These are phyloP conservation scores for Inosperma sp. DNA, from an alignment of 768 basidiomycete species.

Conservation along the genomic window DNA sequence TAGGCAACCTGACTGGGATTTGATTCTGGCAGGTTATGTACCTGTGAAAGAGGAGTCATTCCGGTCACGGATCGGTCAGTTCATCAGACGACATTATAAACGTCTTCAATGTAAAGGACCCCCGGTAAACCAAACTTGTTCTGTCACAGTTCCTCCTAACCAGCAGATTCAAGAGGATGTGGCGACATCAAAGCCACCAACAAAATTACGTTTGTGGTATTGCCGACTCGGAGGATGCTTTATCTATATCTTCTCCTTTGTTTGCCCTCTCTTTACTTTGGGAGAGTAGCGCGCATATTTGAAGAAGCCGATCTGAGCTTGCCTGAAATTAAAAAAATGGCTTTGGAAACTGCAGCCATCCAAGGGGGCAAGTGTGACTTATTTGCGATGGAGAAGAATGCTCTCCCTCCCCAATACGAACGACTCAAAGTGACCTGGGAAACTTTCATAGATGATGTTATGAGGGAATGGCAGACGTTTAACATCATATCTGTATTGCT, in stretches of 20 bases:
- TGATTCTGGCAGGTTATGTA: too few relatives aligned
- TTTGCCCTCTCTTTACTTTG: slow-evolving; percentile 63
- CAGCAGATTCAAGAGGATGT: background rate
- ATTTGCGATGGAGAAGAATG: background rate
- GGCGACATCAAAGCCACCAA: slow-evolving; percentile 1
- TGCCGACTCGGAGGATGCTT: slow-evolving; percentile 26
- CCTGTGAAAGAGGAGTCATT: too few relatives aligned
- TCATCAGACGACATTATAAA: too few relatives aligned
- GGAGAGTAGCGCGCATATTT: too few relatives aligned
- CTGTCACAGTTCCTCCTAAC: too few relatives aligned
- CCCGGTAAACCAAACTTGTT: too few relatives aligned
- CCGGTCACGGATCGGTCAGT: too few relatives aligned
- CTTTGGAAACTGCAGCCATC: slow-evolving; percentile 25
- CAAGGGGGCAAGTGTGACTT: slow-evolving; percentile 14
- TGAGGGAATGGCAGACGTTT: too few relatives aligned
- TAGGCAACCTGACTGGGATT: too few relatives aligned
- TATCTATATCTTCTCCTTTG: slow-evolving; percentile 44
- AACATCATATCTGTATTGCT: slow-evolving; percentile 21
- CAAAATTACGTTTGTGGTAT: slow-evolving; percentile 17
- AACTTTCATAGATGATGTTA: slow-evolving; percentile 17
- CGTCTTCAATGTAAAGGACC: too few relatives aligned
- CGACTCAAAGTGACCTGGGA: slow-evolving; percentile 35
- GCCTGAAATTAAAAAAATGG: slow-evolving; percentile 49
- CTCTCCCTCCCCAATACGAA: slow-evolving; percentile 8
- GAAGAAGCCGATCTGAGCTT: slow-evolving; percentile 58